These are phyloP conservation scores for Cicer arietinum DNA, from an alignment of 306 rosid species.

Conservation along the genomic window DNA sequence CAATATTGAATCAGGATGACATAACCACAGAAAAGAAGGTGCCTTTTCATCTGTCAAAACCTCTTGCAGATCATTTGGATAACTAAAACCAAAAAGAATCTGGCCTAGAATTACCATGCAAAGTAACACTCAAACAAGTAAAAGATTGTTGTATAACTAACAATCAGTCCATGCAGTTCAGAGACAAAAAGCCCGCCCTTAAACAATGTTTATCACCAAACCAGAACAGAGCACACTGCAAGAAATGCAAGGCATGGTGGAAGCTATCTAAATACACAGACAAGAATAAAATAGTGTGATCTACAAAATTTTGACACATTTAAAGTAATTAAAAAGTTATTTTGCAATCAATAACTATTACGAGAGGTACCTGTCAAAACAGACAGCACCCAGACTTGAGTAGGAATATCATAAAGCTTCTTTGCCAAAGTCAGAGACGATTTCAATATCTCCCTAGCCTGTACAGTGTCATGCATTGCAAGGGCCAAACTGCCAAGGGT, in stretches of 20 bases:
- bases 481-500: conserved; percentile 95
- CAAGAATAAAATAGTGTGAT: conserved; percentile 13
- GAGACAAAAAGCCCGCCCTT: not conserved
- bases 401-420: conserved; percentile 91
- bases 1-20: not conserved
- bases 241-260: conserved; percentile 15
- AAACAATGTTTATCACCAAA: not conserved
- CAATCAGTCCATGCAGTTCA: not conserved
- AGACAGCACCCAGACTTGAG: conserved; percentile 96
- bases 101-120: not conserved
- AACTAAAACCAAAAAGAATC: not conserved
- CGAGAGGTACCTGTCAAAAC: conserved; percentile 75
- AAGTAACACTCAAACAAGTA: not conserved
- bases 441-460: conserved; percentile 95
- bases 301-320: not conserved
- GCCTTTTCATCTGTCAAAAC: not conserved
- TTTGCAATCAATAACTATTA: conserved; percentile 18
- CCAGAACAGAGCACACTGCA: conserved; percentile 7
- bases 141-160: not conserved
- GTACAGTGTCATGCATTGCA: conserved; percentile 79
- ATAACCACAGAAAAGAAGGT: not conserved
- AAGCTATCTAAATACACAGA: conserved; percentile 27
- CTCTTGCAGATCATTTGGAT: not conserved
- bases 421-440: conserved; percentile 96
- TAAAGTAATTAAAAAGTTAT: conserved; percentile 13